phyloP scores from a whole-genome alignment of 768 basidiomycete species.

The Calocera viscosa region DNA sequence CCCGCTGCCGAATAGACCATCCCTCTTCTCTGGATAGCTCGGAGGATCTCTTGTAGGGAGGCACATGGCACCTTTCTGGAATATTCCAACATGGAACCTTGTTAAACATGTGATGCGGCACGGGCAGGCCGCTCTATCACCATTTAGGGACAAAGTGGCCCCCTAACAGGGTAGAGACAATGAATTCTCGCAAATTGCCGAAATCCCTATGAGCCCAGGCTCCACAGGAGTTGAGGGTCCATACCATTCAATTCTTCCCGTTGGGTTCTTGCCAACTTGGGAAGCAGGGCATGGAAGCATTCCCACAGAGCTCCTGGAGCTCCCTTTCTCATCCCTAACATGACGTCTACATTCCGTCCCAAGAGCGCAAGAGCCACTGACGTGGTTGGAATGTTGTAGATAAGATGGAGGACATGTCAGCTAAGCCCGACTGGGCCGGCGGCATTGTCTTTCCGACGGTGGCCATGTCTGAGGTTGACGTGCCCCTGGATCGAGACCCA shows the following conservation, averaged over 20 bases:
- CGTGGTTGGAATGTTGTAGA: slow-evolving; percentile 3
- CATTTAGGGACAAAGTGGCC: neutral
- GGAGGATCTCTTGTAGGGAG: no score
- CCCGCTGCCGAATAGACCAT: no score
- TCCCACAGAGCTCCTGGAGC: no score
- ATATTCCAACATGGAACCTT: neutral
- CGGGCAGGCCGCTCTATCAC: neutral
- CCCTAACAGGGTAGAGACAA: neutral
- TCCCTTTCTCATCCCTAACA: neutral
- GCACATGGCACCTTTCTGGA: neutral
- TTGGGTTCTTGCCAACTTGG: no score
- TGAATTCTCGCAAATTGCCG: neutral
- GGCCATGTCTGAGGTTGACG: slow-evolving; percentile 4
- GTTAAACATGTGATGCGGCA: neutral
- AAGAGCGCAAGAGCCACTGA: neutral
- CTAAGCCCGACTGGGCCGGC: neutral
- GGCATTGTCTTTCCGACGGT: neutral
- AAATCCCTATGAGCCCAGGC: no score
- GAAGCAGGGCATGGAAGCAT: no score
- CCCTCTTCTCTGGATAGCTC: neutral
- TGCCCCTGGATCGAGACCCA: slow-evolving; percentile 1
- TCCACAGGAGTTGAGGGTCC: no score
- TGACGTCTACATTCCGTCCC: neutral
- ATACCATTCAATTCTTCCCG: no score
- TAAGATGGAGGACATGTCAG: neutral